These are phyloP conservation scores for Aspergillus nidulans DNA, from an alignment of 495 filamentous ascomycete species.

Conservation along the genomic window DNA sequence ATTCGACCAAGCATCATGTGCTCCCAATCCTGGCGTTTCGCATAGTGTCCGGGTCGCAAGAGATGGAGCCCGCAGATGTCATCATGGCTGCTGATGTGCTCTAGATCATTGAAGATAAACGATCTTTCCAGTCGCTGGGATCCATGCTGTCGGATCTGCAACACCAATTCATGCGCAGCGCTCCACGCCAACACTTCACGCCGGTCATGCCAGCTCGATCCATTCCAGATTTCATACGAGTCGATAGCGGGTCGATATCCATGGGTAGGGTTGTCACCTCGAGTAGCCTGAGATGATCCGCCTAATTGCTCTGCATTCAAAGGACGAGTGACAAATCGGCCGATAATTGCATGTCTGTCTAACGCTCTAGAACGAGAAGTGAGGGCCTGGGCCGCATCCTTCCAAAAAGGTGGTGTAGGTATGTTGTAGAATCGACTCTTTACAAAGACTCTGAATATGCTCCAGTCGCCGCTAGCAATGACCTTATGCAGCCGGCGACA, in stretches of 20 bases:
- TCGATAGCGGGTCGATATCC: constrained; percentile 61
- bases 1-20: constrained; percentile 40
- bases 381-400: constrained; percentile 51
- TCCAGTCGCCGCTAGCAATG: constrained; percentile 52
- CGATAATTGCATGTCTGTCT: constrained; percentile 55
- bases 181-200: constrained; percentile 58
- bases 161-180: constrained; percentile 53
- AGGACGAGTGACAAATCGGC: constrained; percentile 47
- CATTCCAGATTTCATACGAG: constrained; percentile 54
- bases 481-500: constrained; percentile 48
- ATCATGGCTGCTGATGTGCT: constrained; percentile 53
- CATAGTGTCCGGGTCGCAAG: constrained; percentile 37
- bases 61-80: constrained; percentile 59
- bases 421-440: constrained; percentile 49
- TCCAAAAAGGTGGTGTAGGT: constrained; percentile 40
- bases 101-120: constrained; percentile 49
- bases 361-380: constrained; percentile 56
- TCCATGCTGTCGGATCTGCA: constrained; percentile 39
- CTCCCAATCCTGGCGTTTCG: constrained; percentile 24
- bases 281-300: constrained; percentile 23
- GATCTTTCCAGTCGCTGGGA: constrained; percentile 29
- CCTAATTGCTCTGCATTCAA: constrained; percentile 25
- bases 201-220: constrained; percentile 47
- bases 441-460: constrained; percentile 48
- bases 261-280: constrained; percentile 53